These are phyloP conservation scores for Pseudocercospora pini-densiflorae DNA, from an alignment of 2,329 filamentous ascomycete species.

Conservation along the genomic window DNA sequence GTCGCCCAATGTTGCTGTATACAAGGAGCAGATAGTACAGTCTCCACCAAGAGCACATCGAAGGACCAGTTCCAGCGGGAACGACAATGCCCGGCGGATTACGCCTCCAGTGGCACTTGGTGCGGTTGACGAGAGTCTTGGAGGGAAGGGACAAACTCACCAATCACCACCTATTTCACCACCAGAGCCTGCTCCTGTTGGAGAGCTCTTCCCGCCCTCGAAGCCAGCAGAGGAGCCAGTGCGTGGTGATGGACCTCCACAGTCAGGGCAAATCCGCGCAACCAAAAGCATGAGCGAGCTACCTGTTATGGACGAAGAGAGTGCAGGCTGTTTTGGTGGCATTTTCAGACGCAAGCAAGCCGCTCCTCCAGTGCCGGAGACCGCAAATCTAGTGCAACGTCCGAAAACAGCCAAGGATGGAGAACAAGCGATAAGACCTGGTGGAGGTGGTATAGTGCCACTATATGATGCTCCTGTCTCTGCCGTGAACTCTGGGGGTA, in stretches of 20 bases:
- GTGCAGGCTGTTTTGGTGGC: conserved; percentile 38
- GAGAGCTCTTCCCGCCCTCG: conserved; percentile 39
- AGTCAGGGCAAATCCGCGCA: conserved; percentile 38
- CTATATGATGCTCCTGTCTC: conserved; percentile 77
- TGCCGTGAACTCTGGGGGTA: conserved; percentile 77
- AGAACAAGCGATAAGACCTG: conserved; percentile 45
- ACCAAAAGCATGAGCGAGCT: conserved; percentile 37
- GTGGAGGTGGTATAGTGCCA: conserved; percentile 54
- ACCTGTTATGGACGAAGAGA: conserved; percentile 29
- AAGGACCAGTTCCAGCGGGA: conserved; percentile 18
- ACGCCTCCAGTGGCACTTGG: conserved; percentile 20
- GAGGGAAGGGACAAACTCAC: neutral
- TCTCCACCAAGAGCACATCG: conserved; percentile 18
- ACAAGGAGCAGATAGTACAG: conserved; percentile 25
- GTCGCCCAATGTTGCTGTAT: conserved; percentile 23
- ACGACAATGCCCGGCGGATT: conserved; percentile 1
- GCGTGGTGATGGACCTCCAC: conserved; percentile 34
- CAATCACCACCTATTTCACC: conserved; percentile 11
- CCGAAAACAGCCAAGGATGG: conserved; percentile 29
- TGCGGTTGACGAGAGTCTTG: conserved; percentile 15
- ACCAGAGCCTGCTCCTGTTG: conserved; percentile 23
- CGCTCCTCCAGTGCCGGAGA: conserved; percentile 29
- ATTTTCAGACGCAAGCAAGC: conserved; percentile 42
- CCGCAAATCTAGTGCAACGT: conserved; percentile 23
- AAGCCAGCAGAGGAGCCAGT: conserved; percentile 25